Percentiles rank a stretch among this genome's conserved stretches.
phyloP scores from a whole-genome alignment of 1,139 yeast genomes.

The Suhomyces ambrosiae region DNA sequence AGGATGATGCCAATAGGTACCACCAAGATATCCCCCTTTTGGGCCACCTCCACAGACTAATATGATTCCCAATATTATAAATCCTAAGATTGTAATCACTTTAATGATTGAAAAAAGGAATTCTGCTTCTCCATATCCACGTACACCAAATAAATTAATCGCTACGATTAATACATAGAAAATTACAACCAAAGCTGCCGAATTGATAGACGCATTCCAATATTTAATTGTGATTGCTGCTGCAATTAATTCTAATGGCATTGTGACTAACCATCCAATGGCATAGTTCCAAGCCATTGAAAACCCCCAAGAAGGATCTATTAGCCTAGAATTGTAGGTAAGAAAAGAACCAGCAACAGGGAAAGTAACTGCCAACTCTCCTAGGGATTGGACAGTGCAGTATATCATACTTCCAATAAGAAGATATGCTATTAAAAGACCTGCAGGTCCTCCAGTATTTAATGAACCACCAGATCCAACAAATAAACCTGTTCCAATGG shows the following conservation, averaged over 20 bases:
- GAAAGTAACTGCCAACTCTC: constrained; percentile 79
- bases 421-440: constrained; percentile 68
- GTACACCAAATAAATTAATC: constrained; percentile 43
- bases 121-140: constrained; percentile 50
- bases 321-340: constrained; percentile 66
- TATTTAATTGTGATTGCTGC: constrained; percentile 41
- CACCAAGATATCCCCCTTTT: constrained; percentile 44
- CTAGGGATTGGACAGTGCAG: constrained; percentile 79
- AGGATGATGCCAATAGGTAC: constrained; percentile 49
- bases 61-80: constrained; percentile 43
- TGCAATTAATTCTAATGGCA: constrained; percentile 77
- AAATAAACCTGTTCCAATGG: constrained; percentile 79
- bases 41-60: constrained; percentile 45
- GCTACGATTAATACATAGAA: constrained; percentile 37
- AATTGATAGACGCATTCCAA: constrained; percentile 35
- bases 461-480: constrained; percentile 77
- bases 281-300: constrained; percentile 82
- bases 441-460: constrained; percentile 78
- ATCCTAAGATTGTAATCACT: constrained; percentile 41
- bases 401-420: constrained; percentile 70
- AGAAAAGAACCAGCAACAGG: constrained; percentile 82
- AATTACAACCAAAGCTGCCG: constrained; percentile 46
- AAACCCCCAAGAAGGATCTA: constrained; percentile 79
- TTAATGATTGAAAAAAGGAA: constrained; percentile 41
- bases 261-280: constrained; percentile 74